Conservation (phyloP, 495 filamentous ascomycete species). For the Echria macrotheca region DNA sequence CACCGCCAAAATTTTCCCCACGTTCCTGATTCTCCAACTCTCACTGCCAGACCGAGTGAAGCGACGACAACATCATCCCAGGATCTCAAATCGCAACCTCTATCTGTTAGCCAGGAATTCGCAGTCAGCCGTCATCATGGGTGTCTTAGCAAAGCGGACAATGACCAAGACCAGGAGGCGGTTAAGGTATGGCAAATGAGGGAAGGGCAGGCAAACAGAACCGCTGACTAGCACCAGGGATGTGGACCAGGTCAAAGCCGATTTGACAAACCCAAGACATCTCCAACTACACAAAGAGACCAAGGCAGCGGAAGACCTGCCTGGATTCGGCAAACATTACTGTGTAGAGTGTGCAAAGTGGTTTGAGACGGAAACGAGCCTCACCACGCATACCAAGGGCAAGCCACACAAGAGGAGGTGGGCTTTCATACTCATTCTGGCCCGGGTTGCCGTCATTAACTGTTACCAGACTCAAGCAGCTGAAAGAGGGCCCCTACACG, state of each 20-base stretch:
- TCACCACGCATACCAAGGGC: conserved; percentile 70
- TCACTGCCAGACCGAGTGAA: not conserved
- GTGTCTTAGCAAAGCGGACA: conserved; percentile 48
- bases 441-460: not conserved
- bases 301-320: conserved; percentile 80
- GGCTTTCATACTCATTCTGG: conserved; percentile 7
- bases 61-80: too few relatives aligned
- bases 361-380: conserved; percentile 81
- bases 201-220: not conserved
- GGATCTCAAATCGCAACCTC: too few relatives aligned
- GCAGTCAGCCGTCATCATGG: conserved; percentile 45
- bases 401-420: conserved; percentile 91
- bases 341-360: conserved; percentile 95
- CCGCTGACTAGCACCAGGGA: conserved; percentile 49
- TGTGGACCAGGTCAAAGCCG: conserved; percentile 81
- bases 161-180: conserved; percentile 57
- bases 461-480: conserved; percentile 64
- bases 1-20: conserved; percentile 3
- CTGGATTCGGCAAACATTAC: conserved; percentile 75
- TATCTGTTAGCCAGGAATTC: too few relatives aligned
- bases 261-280: conserved; percentile 70
- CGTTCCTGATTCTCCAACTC: too few relatives aligned
- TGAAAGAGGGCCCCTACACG: conserved; percentile 76
- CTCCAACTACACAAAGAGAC: conserved; percentile 68
- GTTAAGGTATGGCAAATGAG: conserved; percentile 31